Base-by-base conservation (phyloP, 371 early-diverging fungal genomes). In the Mucor circinelloides region DNA sequence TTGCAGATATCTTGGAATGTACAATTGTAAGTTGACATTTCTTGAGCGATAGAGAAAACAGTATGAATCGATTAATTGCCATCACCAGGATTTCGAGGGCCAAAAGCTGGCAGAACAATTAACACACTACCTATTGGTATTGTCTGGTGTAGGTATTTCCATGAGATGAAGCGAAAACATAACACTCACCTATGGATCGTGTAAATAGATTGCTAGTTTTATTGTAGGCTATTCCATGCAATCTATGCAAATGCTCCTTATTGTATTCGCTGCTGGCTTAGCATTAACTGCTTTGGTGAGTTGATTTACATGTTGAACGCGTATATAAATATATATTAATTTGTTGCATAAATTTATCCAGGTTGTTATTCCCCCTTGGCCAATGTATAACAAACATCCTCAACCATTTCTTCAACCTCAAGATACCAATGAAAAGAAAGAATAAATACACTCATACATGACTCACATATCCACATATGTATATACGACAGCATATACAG, bases 281-380 rank as follows among this genome's bases (percentile, higher is more conserved):
- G 32, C 44, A 19, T 15, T 67, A 15, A 73, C 74, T 19, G 52
- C 61, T n/a, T n/a, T 70, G 44, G 74, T 70, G 61, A 73, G 57
- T 19, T 1, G 23, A 34, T 7, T 38, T 59, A 28, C n/a, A 19
- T n/a, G 8, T 13, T 58, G 38, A 36, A 58, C 57, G 57, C 57
- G 57, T 32, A 27, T 27, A 15, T 40, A 40, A 40, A 40, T 55
- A 28, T 23, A 13, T 58, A 44, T 25, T 38, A 27, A 44, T 25
- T 34, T 60, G 27, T 52, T 52, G 52, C 52, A 52, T 52, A 21
- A 7, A 42, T 64, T 6, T 32, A 9, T 27, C 0, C 34, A 73
- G 74, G 54, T 57, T 36, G 70, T 67, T n/a, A 34, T 73, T 27
- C 70, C 70, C 27, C 70, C 74, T 55, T 73, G 74, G 74, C 70